Percentiles rank a stretch among this genome's conserved stretches.
phyloP scores from a whole-genome alignment of 352 stramenopile species.

The Phytopythium oedochilum region DNA sequence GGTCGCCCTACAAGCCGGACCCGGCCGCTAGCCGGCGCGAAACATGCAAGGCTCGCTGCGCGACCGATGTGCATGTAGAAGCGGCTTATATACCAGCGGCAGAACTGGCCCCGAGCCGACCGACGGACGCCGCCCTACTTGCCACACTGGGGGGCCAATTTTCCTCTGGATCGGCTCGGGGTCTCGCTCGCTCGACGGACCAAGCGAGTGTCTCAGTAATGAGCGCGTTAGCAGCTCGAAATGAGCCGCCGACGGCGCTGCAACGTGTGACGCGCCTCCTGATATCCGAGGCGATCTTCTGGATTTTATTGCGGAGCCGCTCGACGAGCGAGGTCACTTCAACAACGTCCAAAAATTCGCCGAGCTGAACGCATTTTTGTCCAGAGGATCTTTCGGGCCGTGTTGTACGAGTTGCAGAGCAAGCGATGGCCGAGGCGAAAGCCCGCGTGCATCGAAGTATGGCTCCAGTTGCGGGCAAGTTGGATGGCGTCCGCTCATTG shows the following conservation, averaged over 20 bases:
- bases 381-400: conserved; percentile 1
- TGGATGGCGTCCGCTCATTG: no score
- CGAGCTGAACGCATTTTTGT: no score
- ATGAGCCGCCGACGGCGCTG: neutral
- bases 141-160: neutral
- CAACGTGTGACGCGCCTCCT: neutral
- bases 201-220: neutral
- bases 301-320: neutral
- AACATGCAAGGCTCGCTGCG: neutral
- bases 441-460: neutral
- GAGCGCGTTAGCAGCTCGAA: no score
- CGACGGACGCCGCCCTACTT: neutral
- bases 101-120: neutral
- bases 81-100: neutral
- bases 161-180: neutral
- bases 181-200: no score
- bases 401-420: no score
- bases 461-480: neutral
- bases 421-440: no score
- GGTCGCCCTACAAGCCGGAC: neutral
- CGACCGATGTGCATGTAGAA: neutral
- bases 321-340: no score
- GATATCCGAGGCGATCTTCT: neutral
- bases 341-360: no score
- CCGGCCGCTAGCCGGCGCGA: neutral